Conservation (phyloP, 2,329 filamentous ascomycete species). For the Dactylellina parvicollis region DNA sequence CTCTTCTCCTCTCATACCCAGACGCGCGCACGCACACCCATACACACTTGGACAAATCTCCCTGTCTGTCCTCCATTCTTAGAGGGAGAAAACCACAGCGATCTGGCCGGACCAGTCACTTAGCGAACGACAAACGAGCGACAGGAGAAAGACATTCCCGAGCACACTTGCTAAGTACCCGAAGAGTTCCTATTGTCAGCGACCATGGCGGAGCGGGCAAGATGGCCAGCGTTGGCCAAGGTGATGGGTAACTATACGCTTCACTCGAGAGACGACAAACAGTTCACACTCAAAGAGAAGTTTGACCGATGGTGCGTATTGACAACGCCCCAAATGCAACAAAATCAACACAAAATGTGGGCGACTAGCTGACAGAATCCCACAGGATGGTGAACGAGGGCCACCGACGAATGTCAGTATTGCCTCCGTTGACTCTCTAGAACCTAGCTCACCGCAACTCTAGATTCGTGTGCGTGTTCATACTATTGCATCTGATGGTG, state of each 20-base stretch:
- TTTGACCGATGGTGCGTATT: constrained; percentile 74
- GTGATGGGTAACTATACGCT: constrained; percentile 86
- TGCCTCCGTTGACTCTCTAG: not conserved
- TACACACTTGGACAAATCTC: not conserved
- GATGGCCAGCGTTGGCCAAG: constrained; percentile 83
- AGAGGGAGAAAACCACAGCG: constrained; percentile 13
- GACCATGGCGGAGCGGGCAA: constrained; percentile 69
- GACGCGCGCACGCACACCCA: no score
- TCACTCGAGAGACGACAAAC: constrained; percentile 73
- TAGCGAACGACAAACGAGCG: no score
- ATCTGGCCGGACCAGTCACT: constrained; percentile 52
- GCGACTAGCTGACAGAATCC: not conserved
- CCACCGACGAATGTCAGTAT: constrained; percentile 77
- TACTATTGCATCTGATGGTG: constrained; percentile 76
- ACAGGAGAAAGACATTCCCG: no score
- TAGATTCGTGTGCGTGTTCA: constrained; percentile 80
- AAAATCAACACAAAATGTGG: constrained; percentile 15
- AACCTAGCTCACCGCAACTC: constrained; percentile 58
- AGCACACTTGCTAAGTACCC: not conserved
- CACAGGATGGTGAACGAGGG: constrained; percentile 84
- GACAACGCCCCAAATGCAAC: constrained; percentile 23
- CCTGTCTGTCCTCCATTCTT: not conserved
- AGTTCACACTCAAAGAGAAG: constrained; percentile 74
- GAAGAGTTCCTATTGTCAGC: not conserved
- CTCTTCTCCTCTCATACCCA: no score